A percentile compares a stretch with the other conserved stretches of the same genome.
Evolutionary conservation across 2,329 filamentous ascomycete genomes (phyloP).

Genomic region (Biscogniauxia marginata): DNA sequence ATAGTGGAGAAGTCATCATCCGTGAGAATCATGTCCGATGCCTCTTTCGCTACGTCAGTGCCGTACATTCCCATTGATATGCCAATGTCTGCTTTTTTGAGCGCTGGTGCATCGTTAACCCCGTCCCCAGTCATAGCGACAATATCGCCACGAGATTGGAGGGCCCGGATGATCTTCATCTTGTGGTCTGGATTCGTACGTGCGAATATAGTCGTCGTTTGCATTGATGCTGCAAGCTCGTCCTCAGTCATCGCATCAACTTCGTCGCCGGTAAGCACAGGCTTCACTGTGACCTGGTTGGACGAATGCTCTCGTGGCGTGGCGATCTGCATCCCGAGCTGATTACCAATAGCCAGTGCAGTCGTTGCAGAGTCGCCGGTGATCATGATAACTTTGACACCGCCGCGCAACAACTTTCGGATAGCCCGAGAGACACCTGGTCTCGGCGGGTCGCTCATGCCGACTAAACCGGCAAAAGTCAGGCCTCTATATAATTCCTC

Average conservation of each 20-base stretch:
- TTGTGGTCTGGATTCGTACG: conserved; percentile 97
- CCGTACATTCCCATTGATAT: conserved; percentile 95
- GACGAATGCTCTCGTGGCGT: conserved; percentile 49
- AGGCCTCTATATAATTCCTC: conserved; percentile 81
- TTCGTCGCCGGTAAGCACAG: conserved; percentile 84
- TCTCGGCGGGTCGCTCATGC: conserved; percentile 95
- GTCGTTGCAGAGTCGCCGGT: conserved; percentile 96
- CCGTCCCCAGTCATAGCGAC: conserved; percentile 99
- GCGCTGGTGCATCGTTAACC: conserved; percentile 92
- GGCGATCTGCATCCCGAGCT: conserved; percentile 87
- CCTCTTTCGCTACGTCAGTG: conserved; percentile 96
- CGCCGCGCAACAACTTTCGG: conserved; percentile 83
- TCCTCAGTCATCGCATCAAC: conserved; percentile 88
- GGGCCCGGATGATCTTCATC: conserved; percentile 89
- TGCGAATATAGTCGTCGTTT: conserved; percentile 90
- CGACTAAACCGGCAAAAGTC: conserved; percentile 87
- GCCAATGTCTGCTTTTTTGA: conserved; percentile 97
- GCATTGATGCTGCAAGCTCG: conserved; percentile 80
- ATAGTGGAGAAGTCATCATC: conserved; percentile 92
- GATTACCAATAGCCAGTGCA: conserved; percentile 87
- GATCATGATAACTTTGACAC: conserved; percentile 98
- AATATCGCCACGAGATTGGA: conserved; percentile 91
- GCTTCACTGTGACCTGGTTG: conserved; percentile 59
- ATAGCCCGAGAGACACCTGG: conserved; percentile 90
- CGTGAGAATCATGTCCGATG: conserved; percentile 88